Percentiles rank a stretch among this genome's conserved stretches.
phyloP scores from a whole-genome alignment of 768 basidiomycete genomes.

The Holtermanniella nyarrowii region DNA sequence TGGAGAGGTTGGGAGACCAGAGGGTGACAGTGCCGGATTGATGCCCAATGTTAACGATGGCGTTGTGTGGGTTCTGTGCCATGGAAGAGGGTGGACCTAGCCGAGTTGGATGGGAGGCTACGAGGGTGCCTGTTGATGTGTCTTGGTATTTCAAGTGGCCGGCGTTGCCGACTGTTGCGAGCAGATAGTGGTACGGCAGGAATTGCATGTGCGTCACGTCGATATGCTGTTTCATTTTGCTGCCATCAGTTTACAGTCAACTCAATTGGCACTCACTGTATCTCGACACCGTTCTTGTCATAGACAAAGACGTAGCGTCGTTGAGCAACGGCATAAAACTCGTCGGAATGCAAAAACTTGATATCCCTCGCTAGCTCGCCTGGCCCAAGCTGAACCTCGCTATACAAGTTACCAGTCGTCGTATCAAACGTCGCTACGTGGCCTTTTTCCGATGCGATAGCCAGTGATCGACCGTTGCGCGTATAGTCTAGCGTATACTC shows the following conservation, averaged over 20 bases:
- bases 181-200: slow-evolving; percentile 89
- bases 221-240: slow-evolving; percentile 46
- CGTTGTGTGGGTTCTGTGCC: slow-evolving; percentile 85
- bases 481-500: slow-evolving; percentile 78
- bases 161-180: slow-evolving; percentile 72
- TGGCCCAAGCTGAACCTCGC: slow-evolving; percentile 67
- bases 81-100: slow-evolving; percentile 74
- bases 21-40: slow-evolving; percentile 84
- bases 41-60: slow-evolving; percentile 88
- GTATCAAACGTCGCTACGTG: slow-evolving; percentile 92
- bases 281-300: slow-evolving; percentile 82
- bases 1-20: slow-evolving; percentile 90
- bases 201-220: slow-evolving; percentile 86
- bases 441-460: slow-evolving; percentile 68
- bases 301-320: slow-evolving; percentile 95
- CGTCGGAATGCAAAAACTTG: slow-evolving; percentile 89
- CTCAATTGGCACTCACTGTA: slow-evolving; percentile 52
- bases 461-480: slow-evolving; percentile 85
- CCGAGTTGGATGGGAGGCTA: slow-evolving; percentile 81
- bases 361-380: slow-evolving; percentile 81
- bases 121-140: slow-evolving; percentile 78
- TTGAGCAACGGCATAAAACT: slow-evolving; percentile 89
- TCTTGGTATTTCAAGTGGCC: slow-evolving; percentile 96
- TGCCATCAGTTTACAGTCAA: slow-evolving; percentile 6
- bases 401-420: slow-evolving; percentile 72